A percentile compares a stretch with the other conserved stretches of the same genome.
phyloP scores from a whole-genome alignment of 2,329 filamentous ascomycete genomes.

The Fusarium stilboides region DNA sequence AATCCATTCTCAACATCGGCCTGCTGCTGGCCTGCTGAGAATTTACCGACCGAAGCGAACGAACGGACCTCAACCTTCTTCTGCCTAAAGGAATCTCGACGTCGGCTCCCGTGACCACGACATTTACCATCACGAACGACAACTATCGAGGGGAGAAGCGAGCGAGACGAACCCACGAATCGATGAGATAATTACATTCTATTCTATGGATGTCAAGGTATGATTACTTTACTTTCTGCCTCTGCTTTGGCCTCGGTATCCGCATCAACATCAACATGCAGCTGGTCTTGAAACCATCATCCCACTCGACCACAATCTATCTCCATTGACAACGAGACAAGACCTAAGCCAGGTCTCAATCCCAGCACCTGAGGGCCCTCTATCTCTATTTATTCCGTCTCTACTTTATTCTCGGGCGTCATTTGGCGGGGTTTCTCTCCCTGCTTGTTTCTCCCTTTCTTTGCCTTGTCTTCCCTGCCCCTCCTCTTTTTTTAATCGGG shows the following conservation, averaged over 20 bases:
- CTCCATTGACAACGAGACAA: slow-evolving; percentile 44
- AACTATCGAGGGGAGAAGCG: slow-evolving; percentile 13
- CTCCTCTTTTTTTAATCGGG: slow-evolving; percentile 48
- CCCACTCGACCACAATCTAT: slow-evolving; percentile 29
- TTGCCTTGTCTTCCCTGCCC: slow-evolving; percentile 41
- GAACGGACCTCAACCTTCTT: slow-evolving; percentile 45
- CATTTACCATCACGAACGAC: slow-evolving; percentile 18
- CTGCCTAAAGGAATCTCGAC: slow-evolving; percentile 47
- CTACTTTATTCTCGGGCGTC: slow-evolving; percentile 18
- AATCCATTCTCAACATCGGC: slow-evolving; percentile 36
- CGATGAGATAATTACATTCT: slow-evolving; percentile 18
- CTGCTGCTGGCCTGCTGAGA: slow-evolving; percentile 24
- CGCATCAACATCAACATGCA: slow-evolving; percentile 35
- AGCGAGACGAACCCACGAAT: slow-evolving; percentile 21
- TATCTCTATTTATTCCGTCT: slow-evolving; percentile 18
- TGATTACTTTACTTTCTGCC: not conserved
- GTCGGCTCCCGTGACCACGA: slow-evolving; percentile 42
- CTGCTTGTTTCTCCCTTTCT: slow-evolving; percentile 39
- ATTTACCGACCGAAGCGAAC: slow-evolving; percentile 47
- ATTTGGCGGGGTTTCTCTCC: slow-evolving; percentile 32
- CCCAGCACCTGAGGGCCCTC: slow-evolving; percentile 1
- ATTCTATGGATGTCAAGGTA: slow-evolving; percentile 31
- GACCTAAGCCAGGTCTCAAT: slow-evolving; percentile 26
- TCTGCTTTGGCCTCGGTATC: slow-evolving; percentile 23
- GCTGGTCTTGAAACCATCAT: slow-evolving; percentile 21